Evolutionary conservation across 2,329 filamentous ascomycete species (phyloP).

Genomic region (Microdochium nivale): DNA sequence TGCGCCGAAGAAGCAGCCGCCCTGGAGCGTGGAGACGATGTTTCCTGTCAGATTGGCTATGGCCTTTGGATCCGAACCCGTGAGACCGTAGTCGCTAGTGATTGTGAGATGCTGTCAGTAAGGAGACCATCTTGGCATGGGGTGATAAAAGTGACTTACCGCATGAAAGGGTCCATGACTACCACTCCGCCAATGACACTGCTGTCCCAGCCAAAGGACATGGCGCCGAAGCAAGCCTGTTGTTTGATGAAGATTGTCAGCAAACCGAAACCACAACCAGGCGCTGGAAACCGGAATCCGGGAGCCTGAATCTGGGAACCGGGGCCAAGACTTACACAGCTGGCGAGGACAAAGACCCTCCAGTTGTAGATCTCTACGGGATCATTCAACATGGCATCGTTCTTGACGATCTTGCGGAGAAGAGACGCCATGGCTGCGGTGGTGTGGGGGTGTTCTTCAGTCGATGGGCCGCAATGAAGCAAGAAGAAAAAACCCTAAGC

Average conservation of each 20-base stretch:
- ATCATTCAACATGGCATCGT: conserved; percentile 57
- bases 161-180: conserved; percentile 44
- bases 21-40: conserved; percentile 50
- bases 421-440: conserved; percentile 6
- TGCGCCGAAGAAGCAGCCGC: conserved; percentile 30
- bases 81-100: conserved; percentile 42
- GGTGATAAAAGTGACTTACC: conserved; percentile 1
- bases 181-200: conserved; percentile 62
- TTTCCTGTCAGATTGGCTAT: conserved; percentile 51
- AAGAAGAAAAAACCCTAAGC: too few species aligned
- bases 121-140: too few species aligned
- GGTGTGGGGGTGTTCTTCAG: neutral
- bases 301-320: conserved; percentile 2
- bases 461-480: too few species aligned
- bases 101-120: too few species aligned
- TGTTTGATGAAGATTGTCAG: too few species aligned
- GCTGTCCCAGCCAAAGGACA: conserved; percentile 53
- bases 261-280: too few species aligned
- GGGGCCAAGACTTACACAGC: conserved; percentile 31
- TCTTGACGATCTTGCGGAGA: conserved; percentile 36
- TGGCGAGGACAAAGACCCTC: conserved; percentile 57
- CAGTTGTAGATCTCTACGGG: conserved; percentile 63
- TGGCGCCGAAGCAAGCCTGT: conserved; percentile 35
- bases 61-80: too few species aligned
- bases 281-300: too few species aligned